Base-by-base conservation (phyloP, 176 grass and related monocot species). In the sorghum (Sorghum bicolor) region DNA sequence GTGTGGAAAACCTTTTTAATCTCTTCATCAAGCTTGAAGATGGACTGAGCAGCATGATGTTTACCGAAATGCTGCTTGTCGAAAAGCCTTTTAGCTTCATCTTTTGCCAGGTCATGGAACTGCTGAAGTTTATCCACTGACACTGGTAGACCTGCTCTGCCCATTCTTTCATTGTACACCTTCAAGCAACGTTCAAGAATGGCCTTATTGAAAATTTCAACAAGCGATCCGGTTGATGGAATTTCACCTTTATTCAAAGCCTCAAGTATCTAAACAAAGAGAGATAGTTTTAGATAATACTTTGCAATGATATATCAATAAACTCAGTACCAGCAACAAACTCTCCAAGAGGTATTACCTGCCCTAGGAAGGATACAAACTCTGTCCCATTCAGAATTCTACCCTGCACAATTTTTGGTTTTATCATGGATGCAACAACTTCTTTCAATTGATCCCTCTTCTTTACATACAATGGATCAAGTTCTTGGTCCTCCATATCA, bases 201-300 rank as follows among this genome's bases (percentile, higher is more conserved):
- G 65, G 77, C 96, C 89, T 98, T 95, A 79, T 93, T 98, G 75
- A 98, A 98, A 44, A 93, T 78, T 82, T 98, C 93, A 80, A 98
- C 91, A 80, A 98, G 87, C 1, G 96, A 98, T 11, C 96, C 93
- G 15, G 96, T 95, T 17, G 92, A 90, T 50, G 96, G 96, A 85
- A 98, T 98, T 89, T 98, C 96, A 2, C 96, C 96, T 93, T 95
- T 88, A 64, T 98, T 98, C 57, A 98, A 90, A 61, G 96, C 93
- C 32, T 95, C 93, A 64, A 98, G 85, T 74, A 98, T 98, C 96
- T 98, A 67, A 80, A 67, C 48, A 74, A 90, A 85, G 20, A 5
- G 39, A 64, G 31, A 65, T 20, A 67, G 31, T 31, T 72, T 79
- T 16, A 63, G 53, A 85, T 4, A 39, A 55, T 26, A 68, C 77